Percentiles rank a stretch among this genome's conserved stretches.
These are phyloP conservation scores for Diutina catenulata DNA, from an alignment of 1,139 yeast genomes.

Conservation along the genomic window DNA sequence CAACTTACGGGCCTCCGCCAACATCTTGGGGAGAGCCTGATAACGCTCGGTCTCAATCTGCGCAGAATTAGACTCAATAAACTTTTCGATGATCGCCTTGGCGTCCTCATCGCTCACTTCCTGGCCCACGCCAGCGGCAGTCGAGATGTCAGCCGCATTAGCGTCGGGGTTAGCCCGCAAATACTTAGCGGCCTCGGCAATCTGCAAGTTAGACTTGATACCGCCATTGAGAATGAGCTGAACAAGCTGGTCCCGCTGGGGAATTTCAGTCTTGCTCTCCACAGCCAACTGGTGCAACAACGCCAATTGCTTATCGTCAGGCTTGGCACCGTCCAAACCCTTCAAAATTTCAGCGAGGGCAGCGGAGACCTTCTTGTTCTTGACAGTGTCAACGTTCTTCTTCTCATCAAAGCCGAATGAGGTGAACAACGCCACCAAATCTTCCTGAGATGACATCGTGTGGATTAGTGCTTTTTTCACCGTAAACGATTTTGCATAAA, in stretches of 20 bases:
- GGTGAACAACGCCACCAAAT: conserved; percentile 33
- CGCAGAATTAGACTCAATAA: conserved; percentile 44
- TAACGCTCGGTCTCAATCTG: conserved; percentile 65
- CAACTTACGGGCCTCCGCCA: conserved; percentile 65
- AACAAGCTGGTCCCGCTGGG: conserved; percentile 40
- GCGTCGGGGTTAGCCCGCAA: conserved; percentile 29
- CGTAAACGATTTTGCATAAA: no score
- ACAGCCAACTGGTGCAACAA: conserved; percentile 72
- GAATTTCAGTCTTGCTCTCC: conserved; percentile 33
- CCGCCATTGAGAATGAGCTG: conserved; percentile 53
- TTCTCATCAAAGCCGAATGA: conserved; percentile 61
- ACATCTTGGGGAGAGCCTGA: conserved; percentile 58
- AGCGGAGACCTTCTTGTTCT: conserved; percentile 72
- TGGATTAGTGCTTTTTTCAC: no score
- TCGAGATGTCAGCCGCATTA: conserved; percentile 37
- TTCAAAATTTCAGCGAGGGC: conserved; percentile 51
- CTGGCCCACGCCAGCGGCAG: conserved; percentile 73
- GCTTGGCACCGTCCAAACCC: conserved; percentile 11
- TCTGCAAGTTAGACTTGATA: conserved; percentile 58
- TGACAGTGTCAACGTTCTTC: conserved; percentile 61
- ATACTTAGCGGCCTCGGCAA: conserved; percentile 72
- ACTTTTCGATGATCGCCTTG: conserved; percentile 41
- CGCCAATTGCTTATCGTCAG: conserved; percentile 41
- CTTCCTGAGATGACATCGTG: conserved; percentile 15
- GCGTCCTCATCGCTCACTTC: conserved; percentile 59